Evolutionary conservation across 805 yeast genomes (phyloP).

Genomic region (Saccharomycopsis microspora): DNA sequence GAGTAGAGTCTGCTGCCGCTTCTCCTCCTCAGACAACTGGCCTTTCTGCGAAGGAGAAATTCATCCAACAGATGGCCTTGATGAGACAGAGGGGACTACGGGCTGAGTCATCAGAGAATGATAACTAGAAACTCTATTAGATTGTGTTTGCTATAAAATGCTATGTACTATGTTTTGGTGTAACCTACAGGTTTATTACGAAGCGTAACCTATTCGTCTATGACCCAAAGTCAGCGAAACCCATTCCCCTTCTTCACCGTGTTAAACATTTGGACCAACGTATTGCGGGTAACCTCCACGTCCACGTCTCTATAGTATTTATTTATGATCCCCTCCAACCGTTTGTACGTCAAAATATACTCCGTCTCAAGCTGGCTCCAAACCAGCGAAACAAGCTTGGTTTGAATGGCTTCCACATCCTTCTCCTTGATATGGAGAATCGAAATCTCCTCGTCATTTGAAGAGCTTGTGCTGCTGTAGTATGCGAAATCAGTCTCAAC

Average conservation of each 20-base stretch:
- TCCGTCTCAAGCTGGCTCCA: constrained; percentile 65
- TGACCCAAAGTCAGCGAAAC: too few species aligned
- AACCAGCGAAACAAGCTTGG: constrained; percentile 44
- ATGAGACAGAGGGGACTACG: too few species aligned
- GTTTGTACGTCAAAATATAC: constrained; percentile 42
- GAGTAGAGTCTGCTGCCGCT: too few species aligned
- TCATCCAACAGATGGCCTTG: too few species aligned
- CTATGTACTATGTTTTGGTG: too few species aligned
- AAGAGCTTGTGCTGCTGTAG: background rate
- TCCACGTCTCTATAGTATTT: constrained; percentile 41
- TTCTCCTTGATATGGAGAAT: constrained; percentile 11
- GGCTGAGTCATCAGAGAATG: too few species aligned
- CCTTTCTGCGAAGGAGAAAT: too few species aligned
- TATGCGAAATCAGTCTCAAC: constrained; percentile 42
- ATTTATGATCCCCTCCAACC: constrained; percentile 43
- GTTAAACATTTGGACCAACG: constrained; percentile 27
- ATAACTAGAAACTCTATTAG: too few species aligned
- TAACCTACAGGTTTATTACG: too few species aligned
- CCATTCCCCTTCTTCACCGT: background rate
- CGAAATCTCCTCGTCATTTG: constrained; percentile 9
- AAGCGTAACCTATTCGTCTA: too few species aligned
- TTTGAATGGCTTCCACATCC: constrained; percentile 32
- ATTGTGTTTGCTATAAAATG: too few species aligned
- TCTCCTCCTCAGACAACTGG: too few species aligned
- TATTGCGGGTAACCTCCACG: constrained; percentile 39